Evolutionary conservation across 2,329 filamentous ascomycete genomes (phyloP), one percentile per base, ranked within the genome.

Genomic region (Xylaria arbuscula): DNA sequence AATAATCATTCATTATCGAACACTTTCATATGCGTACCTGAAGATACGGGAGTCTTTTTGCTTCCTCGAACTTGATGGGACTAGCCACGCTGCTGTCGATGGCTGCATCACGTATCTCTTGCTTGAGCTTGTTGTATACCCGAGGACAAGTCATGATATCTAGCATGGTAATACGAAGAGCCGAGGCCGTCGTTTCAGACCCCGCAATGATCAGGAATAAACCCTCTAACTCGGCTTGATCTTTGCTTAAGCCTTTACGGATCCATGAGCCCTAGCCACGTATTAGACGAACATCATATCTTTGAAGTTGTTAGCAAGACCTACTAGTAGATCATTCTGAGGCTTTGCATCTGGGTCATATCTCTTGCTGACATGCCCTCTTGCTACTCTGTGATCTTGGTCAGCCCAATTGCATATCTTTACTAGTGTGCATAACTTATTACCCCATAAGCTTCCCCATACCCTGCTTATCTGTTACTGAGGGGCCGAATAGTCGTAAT

Each of bases 401-500:
- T 62, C 22, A 58, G 34, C n/a, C n/a, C 32, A 47, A 36, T 0
- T 53, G 34, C 32, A 24, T 22, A 19, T 32, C 8, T 36, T 36
- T 10, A 36, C 6, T n/a, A 10, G 34, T 10, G 22, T 42, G 11
- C n/a, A 50, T n/a, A 4, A 28, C 66, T 56, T 61, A 78, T 56
- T 61, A 78, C 76, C 60, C 70, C 72, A 78, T 74, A 32, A 78
- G 51, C 32, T 70, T 74, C 0, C 77, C 80, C 60, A 72, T 70
- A 11, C 69, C 80, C 60, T 72, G 73, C 53, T 70, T 74, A 11
- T 79, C 77, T 22, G 74, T 75, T 3, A 78, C 77, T 64, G 81
- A 76, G 1, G 82, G 77, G 0, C 79, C 76, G 62, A 82, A 77
- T 53, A 83, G 62, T 13, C 74, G 72, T 5, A 81, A 74, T 6